Evolutionary conservation across 2,329 filamentous ascomycete species (phyloP).

Genomic region (Trichoderma pleuroti): DNA sequence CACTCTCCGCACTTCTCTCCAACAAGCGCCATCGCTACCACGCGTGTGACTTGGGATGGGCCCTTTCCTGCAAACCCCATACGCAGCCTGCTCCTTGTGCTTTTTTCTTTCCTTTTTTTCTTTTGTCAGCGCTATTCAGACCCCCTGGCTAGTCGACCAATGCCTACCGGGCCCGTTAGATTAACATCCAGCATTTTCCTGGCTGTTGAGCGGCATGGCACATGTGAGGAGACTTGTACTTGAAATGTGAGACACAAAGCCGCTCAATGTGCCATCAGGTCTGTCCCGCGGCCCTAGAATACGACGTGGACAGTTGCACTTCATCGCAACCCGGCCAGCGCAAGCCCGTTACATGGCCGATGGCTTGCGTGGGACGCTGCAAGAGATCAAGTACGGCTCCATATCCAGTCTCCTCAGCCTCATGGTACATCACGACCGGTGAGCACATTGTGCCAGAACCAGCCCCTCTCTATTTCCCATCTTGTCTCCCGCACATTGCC

Average conservation of each 20-base stretch:
- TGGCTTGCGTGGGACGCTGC: neutral
- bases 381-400: neutral
- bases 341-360: neutral
- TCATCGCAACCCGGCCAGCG: neutral
- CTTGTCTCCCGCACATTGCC: neutral
- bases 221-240: neutral
- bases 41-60: neutral
- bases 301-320: neutral
- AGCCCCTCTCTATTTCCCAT: neutral
- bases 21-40: neutral
- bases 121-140: slow-evolving; percentile 8
- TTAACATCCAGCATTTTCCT: neutral
- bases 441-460: neutral
- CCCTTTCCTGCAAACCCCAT: neutral
- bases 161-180: neutral
- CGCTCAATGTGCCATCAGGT: neutral
- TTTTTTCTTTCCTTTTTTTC: neutral
- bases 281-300: neutral
- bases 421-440: neutral
- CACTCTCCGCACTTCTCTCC: neutral
- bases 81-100: neutral
- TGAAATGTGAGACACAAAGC: neutral
- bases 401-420: neutral
- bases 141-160: slow-evolving; percentile 3
- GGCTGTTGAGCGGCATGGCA: neutral